Evolutionary conservation across 257 asterid species (phyloP).

Genomic region (Coffea canephora): DNA sequence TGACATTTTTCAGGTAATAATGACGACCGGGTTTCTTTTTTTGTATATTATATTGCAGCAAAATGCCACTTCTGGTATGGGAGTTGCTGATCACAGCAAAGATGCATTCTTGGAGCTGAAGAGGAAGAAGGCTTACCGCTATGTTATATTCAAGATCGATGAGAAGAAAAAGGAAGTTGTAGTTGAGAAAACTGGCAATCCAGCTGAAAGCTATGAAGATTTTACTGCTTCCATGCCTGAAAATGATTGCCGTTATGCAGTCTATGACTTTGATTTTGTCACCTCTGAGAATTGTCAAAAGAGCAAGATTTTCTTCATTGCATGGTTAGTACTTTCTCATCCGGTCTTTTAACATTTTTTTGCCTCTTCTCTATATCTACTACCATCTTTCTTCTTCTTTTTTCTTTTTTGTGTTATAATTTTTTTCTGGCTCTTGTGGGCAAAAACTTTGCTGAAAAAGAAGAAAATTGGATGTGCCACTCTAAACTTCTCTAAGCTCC

Average conservation of each 20-base stretch:
- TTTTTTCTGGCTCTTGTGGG: no score
- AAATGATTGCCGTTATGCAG: constrained; percentile 61
- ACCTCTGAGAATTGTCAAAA: constrained; percentile 68
- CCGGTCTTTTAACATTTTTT: not conserved
- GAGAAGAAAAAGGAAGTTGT: constrained; percentile 62
- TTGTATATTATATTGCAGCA: constrained; percentile 26
- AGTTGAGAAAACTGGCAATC: constrained; percentile 59
- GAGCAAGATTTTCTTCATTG: constrained; percentile 80
- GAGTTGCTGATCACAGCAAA: constrained; percentile 52
- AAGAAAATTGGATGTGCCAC: no score
- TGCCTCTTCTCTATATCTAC: not conserved
- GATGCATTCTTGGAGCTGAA: constrained; percentile 58
- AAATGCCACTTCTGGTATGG: constrained; percentile 61
- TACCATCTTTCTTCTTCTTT: not conserved
- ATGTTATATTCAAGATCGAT: constrained; percentile 62
- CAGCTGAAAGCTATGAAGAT: constrained; percentile 50
- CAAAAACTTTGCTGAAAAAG: no score
- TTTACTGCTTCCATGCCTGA: constrained; percentile 60
- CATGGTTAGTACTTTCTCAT: constrained; percentile 43
- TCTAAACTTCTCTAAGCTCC: no score
- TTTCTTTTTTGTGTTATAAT: no score
- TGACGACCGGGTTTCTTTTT: not conserved
- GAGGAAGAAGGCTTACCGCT: constrained; percentile 58
- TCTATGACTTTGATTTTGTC: constrained; percentile 64
- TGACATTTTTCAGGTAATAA: not conserved